Evolutionary conservation across 768 basidiomycete species (phyloP), one percentile per base, ranked within the genome.

Genomic region (Butyriboletus loyo): DNA sequence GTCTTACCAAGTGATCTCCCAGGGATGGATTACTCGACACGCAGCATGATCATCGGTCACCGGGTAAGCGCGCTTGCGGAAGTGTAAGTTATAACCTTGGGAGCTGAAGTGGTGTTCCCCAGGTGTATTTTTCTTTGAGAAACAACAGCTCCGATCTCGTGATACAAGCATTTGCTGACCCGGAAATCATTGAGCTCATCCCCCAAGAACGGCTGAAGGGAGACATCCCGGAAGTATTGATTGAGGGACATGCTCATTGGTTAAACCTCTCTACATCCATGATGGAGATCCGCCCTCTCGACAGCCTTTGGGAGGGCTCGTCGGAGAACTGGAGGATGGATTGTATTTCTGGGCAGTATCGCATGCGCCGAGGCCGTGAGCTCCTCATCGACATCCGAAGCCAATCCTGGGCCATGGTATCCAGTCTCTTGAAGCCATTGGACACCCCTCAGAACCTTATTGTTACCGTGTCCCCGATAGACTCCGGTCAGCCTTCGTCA

Each of bases 221-320:
- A 2, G 72, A 73, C 49, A 13, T 72, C 9, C 71, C 71, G 0
- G 40, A 14, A 0, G 49, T 58, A 0, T 31, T 72, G 21, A 50
- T 73, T 1, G 35, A 52, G 10, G 58, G 46, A 1, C 57, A 66
- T 25, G 59, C 40, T 22, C 72, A 70, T 43, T 73, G 72, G 72
- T 38, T 73, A 19, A 56, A 72, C n/a, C 38, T 70, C 4, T 39
- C 54, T 11, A 62, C 56, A 0, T 49, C 46, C 8, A 14, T 43
- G 34, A 49, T 72, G 10, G 71, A 70, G 39, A 57, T 72, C 6
- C 66, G 69, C 0, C 66, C 67, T 19, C 54, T 60, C 1, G 53
- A 64, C 9, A 50, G 25, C 32, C 34, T 59, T 2, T 73, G 72
- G 72, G 27, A 57, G 28, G 14, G 39, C 4, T 69, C 64, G 1